These are phyloP conservation scores for Thalia dealbata DNA, from an alignment of 176 grass and related monocot species.

Conservation along the genomic window DNA sequence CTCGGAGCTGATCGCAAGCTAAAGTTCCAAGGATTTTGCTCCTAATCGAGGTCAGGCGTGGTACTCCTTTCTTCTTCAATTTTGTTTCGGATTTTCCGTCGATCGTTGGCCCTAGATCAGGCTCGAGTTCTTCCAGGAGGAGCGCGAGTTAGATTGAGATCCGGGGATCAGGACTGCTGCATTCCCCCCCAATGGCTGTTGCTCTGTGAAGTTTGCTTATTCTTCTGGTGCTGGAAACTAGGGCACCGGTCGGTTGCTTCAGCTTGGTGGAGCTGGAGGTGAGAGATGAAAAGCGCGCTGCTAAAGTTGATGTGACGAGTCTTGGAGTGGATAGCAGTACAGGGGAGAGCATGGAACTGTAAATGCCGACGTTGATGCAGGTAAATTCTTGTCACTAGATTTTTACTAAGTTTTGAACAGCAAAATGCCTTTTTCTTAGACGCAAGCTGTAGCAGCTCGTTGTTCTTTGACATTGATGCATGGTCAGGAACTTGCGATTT, in stretches of 20 bases:
- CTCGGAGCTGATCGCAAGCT: not conserved
- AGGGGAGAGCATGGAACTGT: not conserved
- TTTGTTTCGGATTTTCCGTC: not conserved
- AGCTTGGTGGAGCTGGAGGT: not conserved
- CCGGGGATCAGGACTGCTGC: not conserved
- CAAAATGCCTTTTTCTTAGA: not conserved
- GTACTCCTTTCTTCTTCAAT: not conserved
- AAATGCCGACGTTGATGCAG: not conserved
- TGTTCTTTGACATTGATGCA: no score
- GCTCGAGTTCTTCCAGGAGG: not conserved
- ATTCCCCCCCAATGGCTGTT: not conserved
- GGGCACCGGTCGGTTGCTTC: not conserved
- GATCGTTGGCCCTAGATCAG: not conserved
- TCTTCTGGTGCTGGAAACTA: not conserved
- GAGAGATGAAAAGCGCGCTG: not conserved
- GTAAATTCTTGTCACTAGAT: not conserved
- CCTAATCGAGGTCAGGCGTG: not conserved
- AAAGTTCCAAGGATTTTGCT: not conserved
- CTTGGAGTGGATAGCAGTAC: not conserved
- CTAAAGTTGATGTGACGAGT: not conserved
- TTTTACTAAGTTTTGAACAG: not conserved
- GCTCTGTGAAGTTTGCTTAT: not conserved
- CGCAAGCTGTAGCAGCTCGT: not conserved
- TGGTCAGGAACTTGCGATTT: no score
- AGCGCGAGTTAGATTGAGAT: not conserved